These are phyloP conservation scores for Colletotrichum tamarilloi DNA, from an alignment of 2,329 filamentous ascomycete genomes.

Conservation along the genomic window DNA sequence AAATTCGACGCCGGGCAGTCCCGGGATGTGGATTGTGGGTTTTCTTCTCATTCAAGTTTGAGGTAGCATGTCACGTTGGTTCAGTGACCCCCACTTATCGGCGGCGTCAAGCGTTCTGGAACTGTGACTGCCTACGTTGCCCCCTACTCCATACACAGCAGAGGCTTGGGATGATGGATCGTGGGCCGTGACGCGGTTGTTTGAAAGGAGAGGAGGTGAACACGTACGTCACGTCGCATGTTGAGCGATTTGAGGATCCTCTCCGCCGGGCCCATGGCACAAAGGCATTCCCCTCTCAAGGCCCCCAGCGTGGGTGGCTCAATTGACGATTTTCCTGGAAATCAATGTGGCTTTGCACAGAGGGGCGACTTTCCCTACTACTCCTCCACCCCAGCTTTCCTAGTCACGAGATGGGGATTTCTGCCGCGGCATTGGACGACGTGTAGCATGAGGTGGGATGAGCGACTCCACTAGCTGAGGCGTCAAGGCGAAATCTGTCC, in stretches of 20 bases:
- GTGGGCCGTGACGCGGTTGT: background rate
- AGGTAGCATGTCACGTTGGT: constrained; percentile 1
- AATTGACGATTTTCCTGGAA: background rate
- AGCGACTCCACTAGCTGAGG: background rate
- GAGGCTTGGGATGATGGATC: background rate
- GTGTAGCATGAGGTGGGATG: background rate
- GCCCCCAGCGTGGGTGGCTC: background rate
- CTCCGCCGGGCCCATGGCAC: background rate
- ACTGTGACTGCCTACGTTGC: background rate
- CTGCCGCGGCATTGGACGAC: background rate
- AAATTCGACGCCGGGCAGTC: background rate
- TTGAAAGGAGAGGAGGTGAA: background rate
- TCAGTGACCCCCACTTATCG: background rate
- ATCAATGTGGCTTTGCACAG: background rate
- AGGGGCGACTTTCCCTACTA: background rate
- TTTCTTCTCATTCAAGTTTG: background rate
- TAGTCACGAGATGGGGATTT: background rate
- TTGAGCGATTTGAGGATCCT: constrained; percentile 17
- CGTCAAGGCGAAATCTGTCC: background rate
- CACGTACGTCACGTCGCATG: constrained; percentile 24
- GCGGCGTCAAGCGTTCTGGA: background rate
- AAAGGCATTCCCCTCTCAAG: background rate
- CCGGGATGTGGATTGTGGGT: constrained; percentile 17
- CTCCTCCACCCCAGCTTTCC: background rate
- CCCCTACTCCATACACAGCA: background rate